A percentile compares a stretch with the other conserved stretches of the same genome.
These are phyloP conservation scores for Tuber calosporum DNA, from an alignment of 495 filamentous ascomycete species.

Conservation along the genomic window DNA sequence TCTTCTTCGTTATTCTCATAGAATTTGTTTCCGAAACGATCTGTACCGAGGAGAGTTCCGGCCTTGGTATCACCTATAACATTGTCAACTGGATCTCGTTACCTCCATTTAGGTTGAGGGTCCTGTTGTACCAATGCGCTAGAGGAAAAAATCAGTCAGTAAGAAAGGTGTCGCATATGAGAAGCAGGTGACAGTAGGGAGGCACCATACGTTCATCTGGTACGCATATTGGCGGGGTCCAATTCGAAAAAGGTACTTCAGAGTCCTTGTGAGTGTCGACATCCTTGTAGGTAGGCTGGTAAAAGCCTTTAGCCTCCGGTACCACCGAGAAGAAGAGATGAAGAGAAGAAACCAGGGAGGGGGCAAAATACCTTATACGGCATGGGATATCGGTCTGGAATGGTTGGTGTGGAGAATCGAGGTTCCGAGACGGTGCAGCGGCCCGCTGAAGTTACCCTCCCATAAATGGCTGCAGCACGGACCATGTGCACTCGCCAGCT, in stretches of 20 bases:
- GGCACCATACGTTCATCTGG: conserved; percentile 76
- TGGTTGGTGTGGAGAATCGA: conserved; percentile 4
- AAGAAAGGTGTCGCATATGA: not conserved
- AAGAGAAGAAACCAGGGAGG: conserved; percentile 1
- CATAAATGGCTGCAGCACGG: not conserved
- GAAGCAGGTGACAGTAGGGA: conserved; percentile 11
- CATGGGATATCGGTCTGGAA: not conserved
- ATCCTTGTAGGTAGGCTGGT: conserved; percentile 50
- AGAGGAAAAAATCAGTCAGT: conserved; percentile 14
- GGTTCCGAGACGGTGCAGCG: not conserved
- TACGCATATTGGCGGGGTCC: conserved; percentile 85
- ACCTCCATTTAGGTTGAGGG: not conserved
- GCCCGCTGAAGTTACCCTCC: conserved; percentile 12
- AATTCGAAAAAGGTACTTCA: conserved; percentile 77
- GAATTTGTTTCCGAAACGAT: conserved; percentile 94
- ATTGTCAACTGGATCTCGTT: conserved; percentile 14
- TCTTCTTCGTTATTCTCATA: conserved; percentile 91
- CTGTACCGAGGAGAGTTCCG: conserved; percentile 73
- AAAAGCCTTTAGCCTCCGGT: conserved; percentile 10
- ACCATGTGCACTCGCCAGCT: not conserved
- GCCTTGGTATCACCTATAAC: conserved; percentile 88
- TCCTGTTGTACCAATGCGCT: conserved; percentile 35
- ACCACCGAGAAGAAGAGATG: not conserved
- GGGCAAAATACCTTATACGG: not conserved
- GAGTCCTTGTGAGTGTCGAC: conserved; percentile 82